Base-by-base conservation (phyloP, 345 rosid species). In the Pistacia integerrima region DNA sequence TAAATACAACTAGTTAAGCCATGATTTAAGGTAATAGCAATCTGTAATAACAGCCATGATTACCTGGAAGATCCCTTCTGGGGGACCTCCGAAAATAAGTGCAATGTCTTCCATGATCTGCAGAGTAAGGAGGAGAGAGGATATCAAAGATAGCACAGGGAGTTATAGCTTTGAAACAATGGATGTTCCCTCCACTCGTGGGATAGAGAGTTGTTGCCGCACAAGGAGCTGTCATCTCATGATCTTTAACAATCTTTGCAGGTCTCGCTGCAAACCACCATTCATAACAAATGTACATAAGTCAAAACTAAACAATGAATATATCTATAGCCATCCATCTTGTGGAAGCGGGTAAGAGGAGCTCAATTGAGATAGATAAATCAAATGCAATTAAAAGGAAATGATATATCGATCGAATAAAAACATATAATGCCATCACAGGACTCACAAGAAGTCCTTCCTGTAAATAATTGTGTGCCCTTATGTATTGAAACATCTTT, bases 61-160 rank as follows among this genome's bases (percentile, higher is more conserved):
- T 85, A 92, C 94, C 93, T 1, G 93, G 90, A 68, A 90, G 83
- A 81, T 85, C 91, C 61, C 75, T 85, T 63, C 81, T 87, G 16
- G 80, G 81, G 36, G 87, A 78, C 80, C 78, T 85, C 63, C 86
- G 81, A 84, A 89, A 92, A 83, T 90, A 92, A 52, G 86, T 83
- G 81, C 97, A 94, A 67, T 92, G 86, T 3, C 93, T 83, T 35
- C 86, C 93, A 60, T 81, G 78, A 46, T 85, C 85, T 12, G 93
- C 78, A 16, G 92, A 88, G 84, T 88, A 92, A 11, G 97, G 94
- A 18, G 97, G 97, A 59, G 93, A 69, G 67, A 92, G 85, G 46
- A 92, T 87, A 72, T 92, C 95, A 55, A 92, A 82, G 58, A 92
- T 81, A 28, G 97, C 97, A 78, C 97, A 92, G 38, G 93, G 92